Conservation (phyloP, 2,329 filamentous ascomycete genomes). For the Sclerotinia sclerotiorum region DNA sequence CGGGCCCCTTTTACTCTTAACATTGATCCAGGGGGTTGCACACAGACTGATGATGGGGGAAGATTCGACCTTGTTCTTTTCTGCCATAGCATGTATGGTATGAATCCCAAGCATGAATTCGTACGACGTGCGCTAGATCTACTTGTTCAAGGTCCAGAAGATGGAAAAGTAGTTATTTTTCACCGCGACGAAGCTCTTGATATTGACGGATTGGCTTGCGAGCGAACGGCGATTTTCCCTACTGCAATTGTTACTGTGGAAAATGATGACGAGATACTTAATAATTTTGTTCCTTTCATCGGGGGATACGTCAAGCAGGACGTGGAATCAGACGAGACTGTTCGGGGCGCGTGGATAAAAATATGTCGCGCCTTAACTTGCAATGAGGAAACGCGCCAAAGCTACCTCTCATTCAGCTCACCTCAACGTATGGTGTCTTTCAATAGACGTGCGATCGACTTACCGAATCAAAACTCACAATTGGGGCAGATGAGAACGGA, state of each 20-base stretch:
- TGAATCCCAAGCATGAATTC: constrained; percentile 49
- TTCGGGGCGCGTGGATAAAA: constrained; percentile 49
- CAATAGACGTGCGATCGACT: constrained; percentile 46
- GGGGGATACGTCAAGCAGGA: constrained; percentile 47
- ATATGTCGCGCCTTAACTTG: constrained; percentile 52
- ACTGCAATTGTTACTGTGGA: constrained; percentile 46
- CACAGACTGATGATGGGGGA: constrained; percentile 35
- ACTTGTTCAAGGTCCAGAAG: constrained; percentile 45
- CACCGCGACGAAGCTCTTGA: constrained; percentile 51
- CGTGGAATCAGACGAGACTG: constrained; percentile 30
- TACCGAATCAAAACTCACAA: constrained; percentile 46
- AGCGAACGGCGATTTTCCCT: constrained; percentile 50
- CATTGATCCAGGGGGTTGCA: constrained; percentile 30
- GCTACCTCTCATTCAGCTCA: constrained; percentile 49
- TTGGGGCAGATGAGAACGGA: constrained; percentile 40
- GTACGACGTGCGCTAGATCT: constrained; percentile 50
- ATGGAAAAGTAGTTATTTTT: constrained; percentile 54
- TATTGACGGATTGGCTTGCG: constrained; percentile 50
- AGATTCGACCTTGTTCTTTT: constrained; percentile 59
- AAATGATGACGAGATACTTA: constrained; percentile 48
- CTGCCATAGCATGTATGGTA: constrained; percentile 64
- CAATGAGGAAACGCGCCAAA: constrained; percentile 42
- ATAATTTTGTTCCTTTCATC: constrained; percentile 55
- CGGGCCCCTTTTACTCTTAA: constrained; percentile 44
- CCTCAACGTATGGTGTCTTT: constrained; percentile 55